Percentiles rank a stretch among this genome's conserved stretches.
Evolutionary conservation across 257 asterid genomes (phyloP).

Genomic region (Solanum pennellii): DNA sequence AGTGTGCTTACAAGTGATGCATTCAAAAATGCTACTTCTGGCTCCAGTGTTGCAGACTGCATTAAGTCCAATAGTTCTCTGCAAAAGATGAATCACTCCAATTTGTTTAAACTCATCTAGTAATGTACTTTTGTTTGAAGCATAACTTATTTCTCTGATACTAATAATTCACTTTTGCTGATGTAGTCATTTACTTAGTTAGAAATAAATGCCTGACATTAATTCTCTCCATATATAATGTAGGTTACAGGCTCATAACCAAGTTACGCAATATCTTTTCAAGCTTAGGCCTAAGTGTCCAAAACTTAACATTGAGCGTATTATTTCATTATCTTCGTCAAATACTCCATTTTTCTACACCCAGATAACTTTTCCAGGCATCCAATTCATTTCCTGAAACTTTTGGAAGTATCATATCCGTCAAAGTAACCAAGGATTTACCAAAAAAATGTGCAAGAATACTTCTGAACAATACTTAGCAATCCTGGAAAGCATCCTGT

Average conservation of each 20-base stretch:
- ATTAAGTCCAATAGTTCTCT: slow-evolving; percentile 70
- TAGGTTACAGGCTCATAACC: neutral
- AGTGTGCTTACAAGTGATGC: slow-evolving; percentile 65
- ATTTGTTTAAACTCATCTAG: neutral
- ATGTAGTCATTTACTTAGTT: neutral
- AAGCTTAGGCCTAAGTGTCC: neutral
- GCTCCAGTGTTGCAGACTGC: slow-evolving; percentile 78
- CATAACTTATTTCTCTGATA: neutral
- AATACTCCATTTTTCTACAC: neutral
- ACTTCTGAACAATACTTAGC: neutral
- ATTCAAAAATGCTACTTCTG: slow-evolving; percentile 79
- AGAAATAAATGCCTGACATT: neutral
- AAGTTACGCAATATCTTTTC: neutral
- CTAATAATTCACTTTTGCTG: neutral
- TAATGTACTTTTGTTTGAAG: neutral
- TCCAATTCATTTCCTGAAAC: neutral
- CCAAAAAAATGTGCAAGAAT: neutral
- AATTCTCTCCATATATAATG: neutral
- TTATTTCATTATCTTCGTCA: neutral
- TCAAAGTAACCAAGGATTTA: neutral
- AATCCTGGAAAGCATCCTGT: neutral
- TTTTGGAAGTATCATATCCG: neutral
- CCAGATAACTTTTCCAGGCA: neutral
- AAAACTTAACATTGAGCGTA: neutral
- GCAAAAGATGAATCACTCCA: slow-evolving; percentile 4